Base-by-base conservation (phyloP, 495 filamentous ascomycete species). In the Daldinia caldariorum region DNA sequence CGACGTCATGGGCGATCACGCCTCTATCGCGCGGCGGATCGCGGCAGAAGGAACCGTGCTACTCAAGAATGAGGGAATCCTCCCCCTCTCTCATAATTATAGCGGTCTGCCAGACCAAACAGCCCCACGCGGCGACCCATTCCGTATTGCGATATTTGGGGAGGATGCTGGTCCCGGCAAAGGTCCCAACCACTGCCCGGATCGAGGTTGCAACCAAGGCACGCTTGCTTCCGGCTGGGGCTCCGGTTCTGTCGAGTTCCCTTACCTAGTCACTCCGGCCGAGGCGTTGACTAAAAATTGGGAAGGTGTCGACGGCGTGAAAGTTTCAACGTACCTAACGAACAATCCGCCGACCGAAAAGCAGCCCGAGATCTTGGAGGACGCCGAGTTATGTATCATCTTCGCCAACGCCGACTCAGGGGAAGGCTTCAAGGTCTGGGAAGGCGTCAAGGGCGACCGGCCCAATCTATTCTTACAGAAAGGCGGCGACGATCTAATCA, bases 191-290 rank as follows among this genome's bases (percentile, higher is more conserved):
- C 79, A 78, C 18, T 97, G 94, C 79, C 74, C 80, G 6, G 93
- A 97, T 76, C 86, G 91, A 37, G 87, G 83, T 35, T 94, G 92
- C 76, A 97, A 96, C 66, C 86, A 90, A 65, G 94, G 94, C 8
- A 97, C 94, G 1, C 79, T 98, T 18, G 92, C 84, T 0, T 89
- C 88, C 0, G 94, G 94, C 26, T 98, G 94, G 94, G 94, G 94
- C 32, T 94, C 91, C 53, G 94, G 94, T 4, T 87, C 92, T 2
- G 94, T 93, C 29, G 90, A 97, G 49, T 96, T 94, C 63, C 91
- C 94, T 0, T 94, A 94, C 73, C 83, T 97, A 0, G 79, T 94
- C 18, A 83, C 88, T 3, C 94, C 94, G 0, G 77, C 87, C 37
- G 85, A 91, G 31, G 90, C 91, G 12, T 79, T 97, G 6, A 79